Evolutionary conservation across 2,329 filamentous ascomycete genomes (phyloP).

Genomic region (Alternaria panax): DNA sequence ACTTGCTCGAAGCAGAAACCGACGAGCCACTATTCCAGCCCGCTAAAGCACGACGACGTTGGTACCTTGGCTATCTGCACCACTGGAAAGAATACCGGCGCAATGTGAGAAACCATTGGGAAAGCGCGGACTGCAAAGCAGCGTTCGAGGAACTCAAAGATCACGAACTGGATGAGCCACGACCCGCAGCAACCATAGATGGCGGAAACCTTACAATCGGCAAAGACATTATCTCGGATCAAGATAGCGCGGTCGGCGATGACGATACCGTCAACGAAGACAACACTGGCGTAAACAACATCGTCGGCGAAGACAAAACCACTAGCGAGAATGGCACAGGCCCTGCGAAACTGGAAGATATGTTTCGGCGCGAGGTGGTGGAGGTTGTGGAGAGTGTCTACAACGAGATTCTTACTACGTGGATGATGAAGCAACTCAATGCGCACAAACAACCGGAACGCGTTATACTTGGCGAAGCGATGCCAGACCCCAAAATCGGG

Average conservation of each 20-base stretch:
- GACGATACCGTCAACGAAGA: not conserved
- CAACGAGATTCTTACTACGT: slow-evolving; percentile 9
- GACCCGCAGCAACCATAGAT: not conserved
- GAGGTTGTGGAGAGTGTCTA: slow-evolving; percentile 9
- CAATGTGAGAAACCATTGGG: slow-evolving; percentile 8
- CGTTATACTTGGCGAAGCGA: slow-evolving; percentile 6
- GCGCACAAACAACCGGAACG: not conserved
- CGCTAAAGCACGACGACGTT: slow-evolving; percentile 13
- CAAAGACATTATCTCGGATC: not conserved
- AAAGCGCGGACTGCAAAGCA: not conserved
- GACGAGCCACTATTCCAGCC: slow-evolving; percentile 16
- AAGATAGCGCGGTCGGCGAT: not conserved
- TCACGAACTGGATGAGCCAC: slow-evolving; percentile 4
- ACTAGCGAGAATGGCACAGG: not conserved
- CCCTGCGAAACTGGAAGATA: not conserved
- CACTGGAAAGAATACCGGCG: slow-evolving; percentile 18
- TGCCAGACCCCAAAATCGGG: slow-evolving; percentile 9
- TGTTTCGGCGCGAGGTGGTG: slow-evolving; percentile 20
- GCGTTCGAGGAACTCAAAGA: slow-evolving; percentile 16
- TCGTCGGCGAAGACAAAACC: not conserved
- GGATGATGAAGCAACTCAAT: not conserved
- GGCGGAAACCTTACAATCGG: not conserved
- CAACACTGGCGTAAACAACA: not conserved
- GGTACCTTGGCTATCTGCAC: slow-evolving; percentile 27
- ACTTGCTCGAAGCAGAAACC: not conserved